phyloP scores from a whole-genome alignment of 805 yeast species.

The Wickerhamiella sergipiensis region DNA sequence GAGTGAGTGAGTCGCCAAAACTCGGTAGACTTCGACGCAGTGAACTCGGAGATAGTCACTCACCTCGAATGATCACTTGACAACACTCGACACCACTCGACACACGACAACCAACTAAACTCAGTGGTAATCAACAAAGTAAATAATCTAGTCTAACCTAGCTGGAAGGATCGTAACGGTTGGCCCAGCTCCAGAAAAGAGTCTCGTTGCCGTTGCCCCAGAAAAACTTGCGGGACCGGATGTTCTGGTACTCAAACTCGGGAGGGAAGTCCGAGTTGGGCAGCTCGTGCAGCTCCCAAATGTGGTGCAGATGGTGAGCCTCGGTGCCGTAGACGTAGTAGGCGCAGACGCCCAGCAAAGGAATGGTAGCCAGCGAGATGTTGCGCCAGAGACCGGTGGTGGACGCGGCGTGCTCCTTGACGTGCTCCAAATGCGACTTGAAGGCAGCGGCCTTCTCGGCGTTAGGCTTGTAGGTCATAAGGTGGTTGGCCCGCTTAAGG shows the following conservation, averaged over 20 bases:
- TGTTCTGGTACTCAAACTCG: slow-evolving; percentile 82
- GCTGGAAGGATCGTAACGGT: slow-evolving; percentile 45
- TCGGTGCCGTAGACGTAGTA: slow-evolving; percentile 73
- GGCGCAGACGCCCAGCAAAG: slow-evolving; percentile 64
- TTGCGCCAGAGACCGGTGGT: slow-evolving; percentile 78
- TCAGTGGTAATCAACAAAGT: too few relatives aligned
- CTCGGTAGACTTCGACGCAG: too few relatives aligned
- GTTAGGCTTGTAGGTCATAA: slow-evolving; percentile 23
- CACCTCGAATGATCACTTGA: too few relatives aligned
- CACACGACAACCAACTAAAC: too few relatives aligned
- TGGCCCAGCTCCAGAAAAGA: slow-evolving; percentile 88
- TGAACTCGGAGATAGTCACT: too few relatives aligned
- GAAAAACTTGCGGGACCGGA: slow-evolving; percentile 77
- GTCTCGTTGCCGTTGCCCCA: slow-evolving; percentile 99
- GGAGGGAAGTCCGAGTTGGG: slow-evolving; percentile 87
- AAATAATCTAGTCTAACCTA: not conserved
- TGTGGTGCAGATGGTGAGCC: slow-evolving; percentile 78
- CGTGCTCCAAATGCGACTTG: slow-evolving; percentile 44
- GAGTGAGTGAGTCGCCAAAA: too few relatives aligned
- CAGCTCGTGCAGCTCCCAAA: slow-evolving; percentile 39
- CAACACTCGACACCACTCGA: too few relatives aligned
- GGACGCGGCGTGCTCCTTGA: slow-evolving; percentile 64
- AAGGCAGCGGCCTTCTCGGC: slow-evolving; percentile 61
- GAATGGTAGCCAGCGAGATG: slow-evolving; percentile 70
- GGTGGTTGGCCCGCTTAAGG: slow-evolving; percentile 18